These are phyloP conservation scores for Musa beccarii DNA, from an alignment of 176 grass and related monocot genomes.

Conservation along the genomic window DNA sequence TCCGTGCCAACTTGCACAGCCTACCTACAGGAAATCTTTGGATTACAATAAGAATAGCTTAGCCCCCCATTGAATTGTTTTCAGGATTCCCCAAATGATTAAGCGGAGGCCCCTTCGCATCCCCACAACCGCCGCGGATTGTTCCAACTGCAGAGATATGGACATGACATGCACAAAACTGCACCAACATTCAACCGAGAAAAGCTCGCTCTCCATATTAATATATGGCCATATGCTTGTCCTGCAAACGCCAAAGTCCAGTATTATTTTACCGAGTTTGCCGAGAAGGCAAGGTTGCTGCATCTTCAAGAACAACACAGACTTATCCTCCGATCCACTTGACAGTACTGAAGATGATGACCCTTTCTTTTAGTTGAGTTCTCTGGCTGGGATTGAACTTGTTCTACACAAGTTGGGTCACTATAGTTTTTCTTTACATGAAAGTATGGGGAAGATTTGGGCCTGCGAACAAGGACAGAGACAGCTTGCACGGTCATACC, in stretches of 20 bases:
- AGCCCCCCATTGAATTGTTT: not conserved
- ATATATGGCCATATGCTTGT: no score
- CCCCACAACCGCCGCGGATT: not conserved
- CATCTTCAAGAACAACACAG: no score
- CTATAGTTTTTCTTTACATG: not conserved
- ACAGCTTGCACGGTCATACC: not conserved
- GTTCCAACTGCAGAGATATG: not conserved
- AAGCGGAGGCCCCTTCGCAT: not conserved
- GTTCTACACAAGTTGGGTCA: no score
- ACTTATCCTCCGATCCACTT: no score
- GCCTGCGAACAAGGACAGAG: not conserved
- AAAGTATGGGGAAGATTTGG: not conserved
- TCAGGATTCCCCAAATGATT: constrained; percentile 4
- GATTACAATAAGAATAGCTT: not conserved
- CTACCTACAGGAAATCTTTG: not conserved
- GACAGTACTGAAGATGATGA: no score
- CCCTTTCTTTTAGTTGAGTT: not conserved
- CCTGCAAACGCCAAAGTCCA: no score
- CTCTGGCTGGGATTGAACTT: not conserved
- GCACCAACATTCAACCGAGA: no score
- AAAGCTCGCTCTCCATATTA: no score
- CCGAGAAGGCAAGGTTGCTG: no score
- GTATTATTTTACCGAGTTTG: no score
- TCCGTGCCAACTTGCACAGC: constrained; percentile 2
- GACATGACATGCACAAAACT: no score